These are phyloP conservation scores for Mucor saturninus DNA, from an alignment of 371 early-diverging fungal species.

Conservation along the genomic window DNA sequence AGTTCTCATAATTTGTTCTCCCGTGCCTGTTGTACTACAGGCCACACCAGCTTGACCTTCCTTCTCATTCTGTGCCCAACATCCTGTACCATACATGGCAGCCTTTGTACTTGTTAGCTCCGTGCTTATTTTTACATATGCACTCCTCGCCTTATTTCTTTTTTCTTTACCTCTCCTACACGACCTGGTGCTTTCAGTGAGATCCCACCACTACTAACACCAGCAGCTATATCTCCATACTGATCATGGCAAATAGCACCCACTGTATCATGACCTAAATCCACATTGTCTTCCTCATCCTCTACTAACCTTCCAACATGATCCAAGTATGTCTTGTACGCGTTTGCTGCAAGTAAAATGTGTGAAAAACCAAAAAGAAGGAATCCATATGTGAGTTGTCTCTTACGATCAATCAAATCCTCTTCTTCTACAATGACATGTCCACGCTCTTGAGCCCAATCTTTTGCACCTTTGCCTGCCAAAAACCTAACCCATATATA, in stretches of 20 bases:
- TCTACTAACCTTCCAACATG: constrained; percentile 28
- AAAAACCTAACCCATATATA: constrained; percentile 46
- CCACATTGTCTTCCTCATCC: constrained; percentile 10
- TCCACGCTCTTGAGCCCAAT: constrained; percentile 52
- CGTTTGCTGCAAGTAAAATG: constrained; percentile 2
- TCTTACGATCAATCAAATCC: constrained; percentile 33
- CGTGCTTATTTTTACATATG: not conserved
- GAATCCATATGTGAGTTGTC: not conserved
- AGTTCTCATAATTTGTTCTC: constrained; percentile 82
- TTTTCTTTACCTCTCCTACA: constrained; percentile 74
- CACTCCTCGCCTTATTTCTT: not conserved
- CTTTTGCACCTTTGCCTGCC: constrained; percentile 66
- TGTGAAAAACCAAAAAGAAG: not conserved
- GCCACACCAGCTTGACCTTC: constrained; percentile 49
- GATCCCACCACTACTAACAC: constrained; percentile 90
- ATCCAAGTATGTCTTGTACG: constrained; percentile 28
- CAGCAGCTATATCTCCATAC: constrained; percentile 70
- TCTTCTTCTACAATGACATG: constrained; percentile 29
- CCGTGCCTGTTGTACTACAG: constrained; percentile 77
- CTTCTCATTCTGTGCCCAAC: constrained; percentile 66
- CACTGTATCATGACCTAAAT: constrained; percentile 78
- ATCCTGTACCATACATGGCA: constrained; percentile 75
- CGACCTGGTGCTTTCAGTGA: constrained; percentile 83
- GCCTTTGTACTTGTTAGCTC: constrained; percentile 45
- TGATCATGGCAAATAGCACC: constrained; percentile 83